Conservation (phyloP, 169 alveolate species). For the Fabrea salina region DNA sequence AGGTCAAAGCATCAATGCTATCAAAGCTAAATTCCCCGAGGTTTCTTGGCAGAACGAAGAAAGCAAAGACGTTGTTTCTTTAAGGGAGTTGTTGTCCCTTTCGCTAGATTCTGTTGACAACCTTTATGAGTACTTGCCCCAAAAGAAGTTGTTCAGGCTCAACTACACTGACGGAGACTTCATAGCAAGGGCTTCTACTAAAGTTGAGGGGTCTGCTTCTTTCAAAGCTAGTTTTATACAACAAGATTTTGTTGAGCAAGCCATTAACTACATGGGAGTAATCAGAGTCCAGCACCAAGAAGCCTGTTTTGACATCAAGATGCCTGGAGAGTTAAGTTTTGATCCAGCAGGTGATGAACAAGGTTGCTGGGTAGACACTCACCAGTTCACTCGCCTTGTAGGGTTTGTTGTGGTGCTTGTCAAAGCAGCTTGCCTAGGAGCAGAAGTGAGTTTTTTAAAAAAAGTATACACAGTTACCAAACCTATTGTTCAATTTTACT, state of each 20-base stretch:
- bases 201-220: not conserved
- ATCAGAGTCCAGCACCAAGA: not conserved
- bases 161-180: not conserved
- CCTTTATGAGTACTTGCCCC: not conserved
- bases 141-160: not conserved
- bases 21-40: no score
- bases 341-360: constrained; percentile 20
- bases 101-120: not conserved
- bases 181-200: not conserved
- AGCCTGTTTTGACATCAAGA: not conserved
- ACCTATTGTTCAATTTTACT: not conserved
- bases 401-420: not conserved
- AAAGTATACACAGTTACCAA: not conserved
- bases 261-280: not conserved
- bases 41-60: no score
- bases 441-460: not conserved
- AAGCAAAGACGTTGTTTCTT: not conserved
- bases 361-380: constrained; percentile 1
- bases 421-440: constrained; percentile 22
- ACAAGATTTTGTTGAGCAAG: not conserved
- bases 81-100: not conserved
- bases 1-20: no score
- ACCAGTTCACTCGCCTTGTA: not conserved
- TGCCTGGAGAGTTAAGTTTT: constrained; percentile 21
- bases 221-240: not conserved